These are phyloP conservation scores for Penicillium soppii DNA, from an alignment of 495 filamentous ascomycete genomes.

Conservation along the genomic window DNA sequence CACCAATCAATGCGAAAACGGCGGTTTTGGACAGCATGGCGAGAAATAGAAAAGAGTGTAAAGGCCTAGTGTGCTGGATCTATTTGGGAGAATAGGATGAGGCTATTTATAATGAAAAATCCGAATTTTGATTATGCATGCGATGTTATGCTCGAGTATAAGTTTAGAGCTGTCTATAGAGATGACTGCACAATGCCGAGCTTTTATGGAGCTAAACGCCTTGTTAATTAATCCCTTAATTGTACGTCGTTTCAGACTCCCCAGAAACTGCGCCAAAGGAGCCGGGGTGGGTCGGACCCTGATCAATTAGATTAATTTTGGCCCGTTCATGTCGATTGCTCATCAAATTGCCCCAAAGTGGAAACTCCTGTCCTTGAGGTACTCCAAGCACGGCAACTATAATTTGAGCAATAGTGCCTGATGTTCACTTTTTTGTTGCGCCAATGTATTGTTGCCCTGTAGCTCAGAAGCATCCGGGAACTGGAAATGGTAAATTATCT, in stretches of 20 bases:
- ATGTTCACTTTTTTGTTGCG: too few species aligned
- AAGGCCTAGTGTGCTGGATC: neutral
- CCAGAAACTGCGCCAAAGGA: neutral
- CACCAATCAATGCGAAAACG: conserved; percentile 5
- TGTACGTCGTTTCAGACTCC: neutral
- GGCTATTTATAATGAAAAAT: neutral
- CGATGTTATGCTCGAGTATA: neutral
- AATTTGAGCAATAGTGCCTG: too few species aligned
- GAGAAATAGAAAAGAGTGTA: neutral
- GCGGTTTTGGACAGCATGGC: neutral
- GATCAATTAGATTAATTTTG: neutral
- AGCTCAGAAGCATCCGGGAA: too few species aligned
- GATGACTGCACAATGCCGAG: too few species aligned
- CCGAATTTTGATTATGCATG: neutral
- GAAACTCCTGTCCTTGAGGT: neutral
- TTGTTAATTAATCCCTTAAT: neutral
- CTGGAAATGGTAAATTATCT: too few species aligned
- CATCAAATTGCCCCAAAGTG: neutral
- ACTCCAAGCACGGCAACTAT: too few species aligned
- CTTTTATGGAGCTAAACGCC: neutral
- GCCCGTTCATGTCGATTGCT: neutral
- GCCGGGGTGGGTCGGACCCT: neutral
- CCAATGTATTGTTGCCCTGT: too few species aligned
- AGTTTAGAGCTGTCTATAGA: too few species aligned
- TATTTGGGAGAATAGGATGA: neutral